Conservation (phyloP, 106 monocot genomes). For the Triglochin maritima region DNA sequence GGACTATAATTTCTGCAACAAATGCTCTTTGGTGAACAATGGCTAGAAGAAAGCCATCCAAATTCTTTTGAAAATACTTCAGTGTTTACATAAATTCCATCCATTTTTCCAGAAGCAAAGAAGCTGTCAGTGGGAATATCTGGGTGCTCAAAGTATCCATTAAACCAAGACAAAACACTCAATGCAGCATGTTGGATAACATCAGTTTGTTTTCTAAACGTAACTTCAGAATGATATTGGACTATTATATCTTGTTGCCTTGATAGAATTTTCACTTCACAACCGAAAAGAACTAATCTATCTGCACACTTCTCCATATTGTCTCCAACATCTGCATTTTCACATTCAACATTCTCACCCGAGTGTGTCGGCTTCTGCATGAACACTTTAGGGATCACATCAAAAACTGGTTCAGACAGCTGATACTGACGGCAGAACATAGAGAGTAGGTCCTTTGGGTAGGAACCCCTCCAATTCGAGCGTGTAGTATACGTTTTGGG, state of each 20-base stretch:
- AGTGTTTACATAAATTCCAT: constrained; percentile 23
- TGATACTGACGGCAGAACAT: constrained; percentile 71
- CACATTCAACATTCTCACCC: constrained; percentile 4
- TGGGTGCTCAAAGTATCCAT: constrained; percentile 38
- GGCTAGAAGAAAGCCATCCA: constrained; percentile 17
- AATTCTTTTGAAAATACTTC: constrained; percentile 40
- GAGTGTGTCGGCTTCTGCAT: constrained; percentile 7
- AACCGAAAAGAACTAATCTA: constrained; percentile 25
- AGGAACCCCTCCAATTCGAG: constrained; percentile 67
- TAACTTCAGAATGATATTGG: constrained; percentile 28
- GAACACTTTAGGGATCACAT: constrained; percentile 1
- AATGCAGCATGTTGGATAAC: constrained; percentile 70
- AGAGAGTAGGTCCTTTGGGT: constrained; percentile 61
- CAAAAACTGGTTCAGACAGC: constrained; percentile 59
- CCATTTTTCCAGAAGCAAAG: constrained; percentile 17
- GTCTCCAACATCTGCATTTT: constrained; percentile 7
- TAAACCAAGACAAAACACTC: constrained; percentile 57
- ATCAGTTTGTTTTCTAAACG: constrained; percentile 67
- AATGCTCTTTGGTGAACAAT: constrained; percentile 5
- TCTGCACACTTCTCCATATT: background rate
- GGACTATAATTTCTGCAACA: background rate
- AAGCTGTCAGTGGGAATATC: constrained; percentile 31
- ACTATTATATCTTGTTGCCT: constrained; percentile 40
- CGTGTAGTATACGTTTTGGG: constrained; percentile 53
- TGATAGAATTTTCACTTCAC: constrained; percentile 67